Conservation (phyloP, 2,329 filamentous ascomycete genomes). For the Diaporthe sp. region DNA sequence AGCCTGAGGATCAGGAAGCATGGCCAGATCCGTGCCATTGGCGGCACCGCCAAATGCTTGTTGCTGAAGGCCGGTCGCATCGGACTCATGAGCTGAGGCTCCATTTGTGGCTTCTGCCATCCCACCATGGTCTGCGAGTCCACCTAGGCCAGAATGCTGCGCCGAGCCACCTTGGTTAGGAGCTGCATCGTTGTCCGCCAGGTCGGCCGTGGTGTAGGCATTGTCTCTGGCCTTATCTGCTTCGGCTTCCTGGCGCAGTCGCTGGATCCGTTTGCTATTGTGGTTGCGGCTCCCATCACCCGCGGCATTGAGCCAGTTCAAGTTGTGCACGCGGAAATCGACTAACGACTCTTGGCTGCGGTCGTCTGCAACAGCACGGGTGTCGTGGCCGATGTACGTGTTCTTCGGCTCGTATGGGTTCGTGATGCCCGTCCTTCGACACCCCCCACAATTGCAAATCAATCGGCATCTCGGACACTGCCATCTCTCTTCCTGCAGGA, state of each 20-base stretch:
- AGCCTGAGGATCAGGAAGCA: slow-evolving; percentile 28
- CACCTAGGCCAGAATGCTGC: slow-evolving; percentile 44
- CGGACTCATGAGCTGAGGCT: background rate
- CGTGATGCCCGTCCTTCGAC: slow-evolving; percentile 75
- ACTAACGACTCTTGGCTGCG: slow-evolving; percentile 91
- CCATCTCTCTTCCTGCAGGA: slow-evolving; percentile 87
- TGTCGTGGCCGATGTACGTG: slow-evolving; percentile 91
- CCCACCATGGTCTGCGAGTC: slow-evolving; percentile 52
- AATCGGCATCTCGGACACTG: slow-evolving; percentile 87
- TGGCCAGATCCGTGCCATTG: slow-evolving; percentile 45
- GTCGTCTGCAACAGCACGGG: slow-evolving; percentile 88
- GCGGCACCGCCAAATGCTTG: slow-evolving; percentile 44
- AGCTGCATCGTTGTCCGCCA: slow-evolving; percentile 42
- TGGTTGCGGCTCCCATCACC: slow-evolving; percentile 70
- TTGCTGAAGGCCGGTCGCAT: slow-evolving; percentile 32
- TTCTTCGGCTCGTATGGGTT: slow-evolving; percentile 87
- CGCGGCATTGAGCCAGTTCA: slow-evolving; percentile 79
- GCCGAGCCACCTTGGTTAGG: slow-evolving; percentile 48
- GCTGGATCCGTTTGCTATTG: slow-evolving; percentile 69
- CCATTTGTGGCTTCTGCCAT: slow-evolving; percentile 44
- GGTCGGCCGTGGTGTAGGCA: slow-evolving; percentile 42
- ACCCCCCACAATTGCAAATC: slow-evolving; percentile 89
- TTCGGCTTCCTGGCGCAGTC: slow-evolving; percentile 67
- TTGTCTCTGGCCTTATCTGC: slow-evolving; percentile 67
- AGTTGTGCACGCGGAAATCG: slow-evolving; percentile 90